Percentiles rank a stretch among this genome's conserved stretches.
Conservation (phyloP, 2,329 filamentous ascomycete genomes). For the Fusarium lyarnte region DNA sequence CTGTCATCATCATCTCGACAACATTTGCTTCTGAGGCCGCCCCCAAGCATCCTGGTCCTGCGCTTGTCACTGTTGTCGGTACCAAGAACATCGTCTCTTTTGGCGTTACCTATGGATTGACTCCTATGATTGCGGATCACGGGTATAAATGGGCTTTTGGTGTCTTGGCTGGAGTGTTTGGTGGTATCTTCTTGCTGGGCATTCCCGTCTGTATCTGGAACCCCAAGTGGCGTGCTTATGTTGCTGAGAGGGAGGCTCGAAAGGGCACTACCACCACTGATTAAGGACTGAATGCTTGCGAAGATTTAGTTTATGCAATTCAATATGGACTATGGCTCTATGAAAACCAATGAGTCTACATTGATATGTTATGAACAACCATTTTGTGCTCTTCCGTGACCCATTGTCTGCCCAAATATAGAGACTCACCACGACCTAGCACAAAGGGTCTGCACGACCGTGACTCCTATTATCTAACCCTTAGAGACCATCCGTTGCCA, state of each 20-base stretch:
- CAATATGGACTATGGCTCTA: accelerated
- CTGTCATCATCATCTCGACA: slow-evolving; percentile 3
- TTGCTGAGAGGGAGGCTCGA: slow-evolving; percentile 8
- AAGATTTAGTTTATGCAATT: accelerated
- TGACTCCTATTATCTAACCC: accelerated
- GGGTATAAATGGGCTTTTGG: slow-evolving; percentile 8
- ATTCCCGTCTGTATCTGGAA: slow-evolving; percentile 30
- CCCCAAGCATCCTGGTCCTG: slow-evolving; percentile 10
- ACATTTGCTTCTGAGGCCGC: slow-evolving; percentile 15
- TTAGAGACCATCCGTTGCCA: accelerated
- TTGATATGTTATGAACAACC: neutral
- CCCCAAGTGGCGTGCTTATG: slow-evolving; percentile 21
- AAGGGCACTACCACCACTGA: neutral
- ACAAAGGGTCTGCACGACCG: accelerated
- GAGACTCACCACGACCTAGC: accelerated
- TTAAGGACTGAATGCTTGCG: neutral
- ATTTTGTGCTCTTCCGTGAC: neutral
- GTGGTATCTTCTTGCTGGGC: slow-evolving; percentile 22
- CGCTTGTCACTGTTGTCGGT: slow-evolving; percentile 8
- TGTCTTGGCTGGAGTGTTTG: slow-evolving; percentile 11
- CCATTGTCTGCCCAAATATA: accelerated
- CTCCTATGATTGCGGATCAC: slow-evolving; percentile 6
- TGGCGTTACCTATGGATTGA: slow-evolving; percentile 2
- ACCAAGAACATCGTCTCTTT: slow-evolving; percentile 17
- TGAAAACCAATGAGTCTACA: accelerated